Evolutionary conservation across 495 filamentous ascomycete genomes (phyloP), one percentile per base, ranked within the genome.

Genomic region (Neurospora sp.): DNA sequence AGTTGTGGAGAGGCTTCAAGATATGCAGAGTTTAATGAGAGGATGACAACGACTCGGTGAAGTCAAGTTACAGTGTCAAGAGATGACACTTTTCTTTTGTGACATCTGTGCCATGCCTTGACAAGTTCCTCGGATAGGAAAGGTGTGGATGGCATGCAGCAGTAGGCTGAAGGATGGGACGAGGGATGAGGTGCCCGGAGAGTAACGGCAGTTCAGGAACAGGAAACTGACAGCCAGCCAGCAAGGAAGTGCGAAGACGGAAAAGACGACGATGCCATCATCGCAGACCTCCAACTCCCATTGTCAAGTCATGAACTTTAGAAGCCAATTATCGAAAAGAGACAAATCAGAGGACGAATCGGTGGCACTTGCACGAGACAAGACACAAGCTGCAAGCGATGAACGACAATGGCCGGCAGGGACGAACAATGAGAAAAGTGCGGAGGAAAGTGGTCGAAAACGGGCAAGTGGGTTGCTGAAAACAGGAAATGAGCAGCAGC

Each of bases 381-480:
- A 65, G 53, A 61, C 53, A 61, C 53, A 31, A 31, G 53, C 53
- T 61, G 27, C 22, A 61, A 65, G 53, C 53, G 22, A 61, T 61
- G 53, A 61, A 61, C 11, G 53, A 61, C 53, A 35, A 59, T 59
- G 48, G 22, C 53, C 6, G 53, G 22, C 48, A 31, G 2, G 11
- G 7, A 65, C 53, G 53, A 35, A 65, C 53, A 71, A 31, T 12
- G 44, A 59, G 27, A 31, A 71, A 38, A 71, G 39, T 71, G 31
- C 44, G 70, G 70, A 59, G 44, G 44, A 27, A 71, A 59, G 44
- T 44, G 70, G 35, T 71, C 71, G 61, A 74, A 76, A 76, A 65
- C 20, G 76, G 73, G 38, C 70, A 78, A 79, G 76, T 72, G 78
- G 68, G 38, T 69, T 72, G 68, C 73, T 44, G 71, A 71, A 76